Evolutionary conservation across 2,329 filamentous ascomycete species (phyloP).

Genomic region (Xylariaceae sp.): DNA sequence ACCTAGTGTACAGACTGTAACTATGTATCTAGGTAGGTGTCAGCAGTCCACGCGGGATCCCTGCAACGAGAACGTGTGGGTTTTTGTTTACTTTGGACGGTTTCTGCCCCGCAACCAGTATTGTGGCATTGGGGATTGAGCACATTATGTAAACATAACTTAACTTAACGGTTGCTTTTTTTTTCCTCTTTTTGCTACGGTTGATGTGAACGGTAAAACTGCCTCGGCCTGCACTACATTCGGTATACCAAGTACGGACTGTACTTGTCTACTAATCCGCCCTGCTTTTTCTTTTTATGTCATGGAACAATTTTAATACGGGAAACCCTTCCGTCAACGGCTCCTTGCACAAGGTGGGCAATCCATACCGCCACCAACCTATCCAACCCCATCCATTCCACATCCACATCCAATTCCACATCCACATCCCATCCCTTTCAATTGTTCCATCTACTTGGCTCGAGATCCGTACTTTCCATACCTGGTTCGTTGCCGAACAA

Average conservation of each 20-base stretch:
- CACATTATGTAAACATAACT: neutral
- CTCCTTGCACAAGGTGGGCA: neutral
- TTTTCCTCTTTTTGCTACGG: neutral
- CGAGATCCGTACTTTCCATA: neutral
- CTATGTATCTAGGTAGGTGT: no score
- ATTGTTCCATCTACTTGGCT: neutral
- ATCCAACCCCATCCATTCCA: neutral
- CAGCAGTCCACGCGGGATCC: slow-evolving; percentile 4
- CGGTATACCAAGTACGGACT: no score
- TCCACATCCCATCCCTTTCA: neutral
- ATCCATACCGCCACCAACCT: neutral
- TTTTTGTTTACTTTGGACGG: slow-evolving; percentile 28
- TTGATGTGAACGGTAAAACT: neutral
- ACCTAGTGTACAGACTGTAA: neutral
- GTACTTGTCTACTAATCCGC: no score
- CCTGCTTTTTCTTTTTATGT: neutral
- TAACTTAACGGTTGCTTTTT: neutral
- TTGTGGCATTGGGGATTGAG: neutral
- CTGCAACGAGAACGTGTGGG: slow-evolving; percentile 1
- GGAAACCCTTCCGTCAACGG: neutral
- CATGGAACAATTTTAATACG: neutral
- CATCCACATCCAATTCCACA: no score
- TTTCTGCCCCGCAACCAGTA: slow-evolving; percentile 24
- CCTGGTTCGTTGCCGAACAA: neutral
- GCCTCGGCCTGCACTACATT: neutral